Base-by-base conservation (phyloP, 805 yeast genomes). In the Candida stauntonica region DNA sequence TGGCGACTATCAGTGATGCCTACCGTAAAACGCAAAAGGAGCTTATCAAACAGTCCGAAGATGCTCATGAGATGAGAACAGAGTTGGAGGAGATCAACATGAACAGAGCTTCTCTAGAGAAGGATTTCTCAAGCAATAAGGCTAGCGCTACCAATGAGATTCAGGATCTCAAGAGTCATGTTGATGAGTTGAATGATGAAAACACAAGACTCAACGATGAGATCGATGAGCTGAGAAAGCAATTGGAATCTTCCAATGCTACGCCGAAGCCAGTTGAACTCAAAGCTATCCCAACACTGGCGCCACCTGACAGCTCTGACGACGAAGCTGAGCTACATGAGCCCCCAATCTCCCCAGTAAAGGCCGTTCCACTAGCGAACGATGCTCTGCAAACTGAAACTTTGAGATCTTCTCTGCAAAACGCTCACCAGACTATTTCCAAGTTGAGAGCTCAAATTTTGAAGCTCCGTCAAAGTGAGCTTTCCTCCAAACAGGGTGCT, bases 121-220 rank as follows among this genome's bases (percentile, higher is more conserved):
- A 62, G 13, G 69, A 70, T 29, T 62, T 68, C 26, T 55, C 60
- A 2, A 44, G 58, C 24, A 59, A 67, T 13, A 68, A 70, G 29
- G 41, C 45, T 1, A 53, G 65, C 15, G 62, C 68, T 24, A 56
- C 60, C 12, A 50, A 55, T 21, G 79, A 79, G 40, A 48, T 77
- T 7, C 60, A 60, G 20, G 77, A 70, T 14, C 61, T 80, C 41
- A 76, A 70, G 48, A 57, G 57, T 4, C 70, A 75, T 33, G 74
- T 81, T 33, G 70, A 69, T 23, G 80, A 75, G 33, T 61, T 83
- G 44, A 83, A 82, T 54, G 82, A 80, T 50, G 88, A 81, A 52
- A 82, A 82, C 58, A 84, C 79, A 46, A 65, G 66, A 17, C 62
- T 81, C 38, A 75, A 71, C 51, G 57, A 63, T 44, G 64, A 70